phyloP scores from a whole-genome alignment of 2,329 filamentous ascomycete genomes.

The Pestalotiopsis sp. region DNA sequence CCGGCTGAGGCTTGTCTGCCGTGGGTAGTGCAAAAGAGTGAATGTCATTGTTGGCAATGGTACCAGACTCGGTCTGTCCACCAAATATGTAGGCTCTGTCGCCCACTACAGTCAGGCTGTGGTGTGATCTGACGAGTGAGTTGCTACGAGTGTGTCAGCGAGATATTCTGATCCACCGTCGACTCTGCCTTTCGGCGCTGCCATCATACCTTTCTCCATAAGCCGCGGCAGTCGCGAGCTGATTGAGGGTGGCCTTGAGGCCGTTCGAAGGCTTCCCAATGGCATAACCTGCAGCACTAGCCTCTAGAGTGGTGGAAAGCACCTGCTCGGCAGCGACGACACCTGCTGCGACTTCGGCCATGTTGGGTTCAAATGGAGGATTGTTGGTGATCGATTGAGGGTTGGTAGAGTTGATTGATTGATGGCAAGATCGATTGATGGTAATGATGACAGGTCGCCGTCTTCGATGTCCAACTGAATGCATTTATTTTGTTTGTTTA shows the following conservation, averaged over 20 bases:
- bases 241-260: conserved; percentile 50
- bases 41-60: conserved; percentile 50
- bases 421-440: neutral
- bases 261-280: conserved; percentile 54
- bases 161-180: neutral
- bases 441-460: neutral
- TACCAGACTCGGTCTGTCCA: conserved; percentile 39
- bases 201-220: conserved; percentile 29
- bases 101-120: conserved; percentile 54
- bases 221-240: conserved; percentile 39
- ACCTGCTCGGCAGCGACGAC: conserved; percentile 40
- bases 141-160: conserved; percentile 21
- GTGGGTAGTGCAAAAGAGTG: conserved; percentile 53
- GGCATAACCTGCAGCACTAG: conserved; percentile 40
- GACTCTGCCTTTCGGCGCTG: neutral
- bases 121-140: conserved; percentile 47
- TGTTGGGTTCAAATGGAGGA: conserved; percentile 17
- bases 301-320: conserved; percentile 40
- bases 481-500: neutral
- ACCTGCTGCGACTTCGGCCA: conserved; percentile 42
- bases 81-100: conserved; percentile 59
- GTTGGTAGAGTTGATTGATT: neutral
- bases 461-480: neutral
- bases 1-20: conserved; percentile 33
- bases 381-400: neutral